Evolutionary conservation across 1,284 basidiomycete species (phyloP), one percentile per base, ranked within the genome.

Genomic region (Termitomyces sp.): DNA sequence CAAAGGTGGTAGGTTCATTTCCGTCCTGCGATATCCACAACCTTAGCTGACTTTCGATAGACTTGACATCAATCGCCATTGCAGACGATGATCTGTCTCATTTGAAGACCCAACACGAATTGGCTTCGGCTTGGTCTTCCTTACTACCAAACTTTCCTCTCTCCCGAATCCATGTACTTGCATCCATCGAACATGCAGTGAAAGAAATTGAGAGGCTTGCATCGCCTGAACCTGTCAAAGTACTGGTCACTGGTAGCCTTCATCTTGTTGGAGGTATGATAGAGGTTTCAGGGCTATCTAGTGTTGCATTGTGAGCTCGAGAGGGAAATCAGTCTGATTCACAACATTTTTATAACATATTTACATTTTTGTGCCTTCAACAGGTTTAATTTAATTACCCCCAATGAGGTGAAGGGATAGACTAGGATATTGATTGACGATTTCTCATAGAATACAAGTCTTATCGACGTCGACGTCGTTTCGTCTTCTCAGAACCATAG

Each of bases 261-360:
- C 95, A 97, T 71, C 79, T 99, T 13, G 88, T 99, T 5, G 97
- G 97, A 19, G 97, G 97, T 1, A 77, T 96, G 8, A 91, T 99
- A 64, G 93, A 96, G 64, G 92, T 92, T 3, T 89, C 92, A 7
- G 85, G 82, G 19, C 68, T 97, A 54, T 81, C 84, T 50, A 77
- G 81, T 16, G 72, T 78, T 47, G 84, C 85, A 10, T 70, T 90
- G 49, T 75, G 65, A 35, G 28, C 21, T 35, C 16, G 3, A 13
- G 6, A 37, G 14, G 21, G 34, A 8, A 28, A 21, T 5, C 21
- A 13, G 7, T n/a, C n/a, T 18, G 21, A 21, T 19, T 45, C 7
- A n/a, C 14, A 8, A 45, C 9, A 39, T 24, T 40, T 31, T 39
- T 39, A 9, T 5, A 26, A n/a, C 30, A 41, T n/a, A 21, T 18